These are phyloP conservation scores for Aquilaria agallochum DNA, from an alignment of 441 rosid genomes.

Conservation along the genomic window DNA sequence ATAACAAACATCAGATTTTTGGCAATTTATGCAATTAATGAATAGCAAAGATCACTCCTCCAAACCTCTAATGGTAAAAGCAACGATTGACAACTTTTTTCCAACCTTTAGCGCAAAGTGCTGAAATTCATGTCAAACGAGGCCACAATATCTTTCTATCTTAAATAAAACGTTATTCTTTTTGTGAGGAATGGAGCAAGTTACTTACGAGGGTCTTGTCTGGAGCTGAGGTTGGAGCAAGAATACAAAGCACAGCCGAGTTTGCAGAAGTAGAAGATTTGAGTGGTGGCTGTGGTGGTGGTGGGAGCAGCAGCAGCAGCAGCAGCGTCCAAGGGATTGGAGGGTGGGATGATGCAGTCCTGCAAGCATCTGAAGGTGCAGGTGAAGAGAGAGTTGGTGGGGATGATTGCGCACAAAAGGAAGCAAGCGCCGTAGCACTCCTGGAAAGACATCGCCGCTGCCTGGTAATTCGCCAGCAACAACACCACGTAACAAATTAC, in stretches of 20 bases:
- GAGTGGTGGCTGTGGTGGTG: not conserved
- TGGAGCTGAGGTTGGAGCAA: conserved; percentile 30
- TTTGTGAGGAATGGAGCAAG: too few species aligned
- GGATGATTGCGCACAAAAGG: conserved; percentile 15
- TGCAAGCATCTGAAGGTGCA: conserved; percentile 26
- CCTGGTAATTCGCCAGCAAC: conserved; percentile 6
- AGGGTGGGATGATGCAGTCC: conserved; percentile 18
- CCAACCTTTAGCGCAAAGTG: too few species aligned
- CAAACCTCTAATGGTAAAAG: too few species aligned
- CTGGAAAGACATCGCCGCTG: conserved; percentile 17
- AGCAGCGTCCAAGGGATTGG: not conserved
- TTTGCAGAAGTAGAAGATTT: conserved; percentile 24
- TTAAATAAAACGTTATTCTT: too few species aligned
- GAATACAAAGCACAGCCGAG: conserved; percentile 32
- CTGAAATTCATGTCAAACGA: too few species aligned
- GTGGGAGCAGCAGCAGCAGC: not conserved
- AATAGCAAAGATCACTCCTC: too few species aligned
- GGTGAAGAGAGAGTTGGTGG: not conserved
- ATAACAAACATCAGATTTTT: too few species aligned
- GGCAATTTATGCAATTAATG: too few species aligned
- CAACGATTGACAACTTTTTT: too few species aligned
- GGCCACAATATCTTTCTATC: too few species aligned
- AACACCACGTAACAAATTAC: conserved; percentile 4
- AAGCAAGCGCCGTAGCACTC: conserved; percentile 31
- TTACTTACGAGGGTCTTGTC: conserved; percentile 16